phyloP scores from a whole-genome alignment of 345 rosid species.

The Aegle marmelos region DNA sequence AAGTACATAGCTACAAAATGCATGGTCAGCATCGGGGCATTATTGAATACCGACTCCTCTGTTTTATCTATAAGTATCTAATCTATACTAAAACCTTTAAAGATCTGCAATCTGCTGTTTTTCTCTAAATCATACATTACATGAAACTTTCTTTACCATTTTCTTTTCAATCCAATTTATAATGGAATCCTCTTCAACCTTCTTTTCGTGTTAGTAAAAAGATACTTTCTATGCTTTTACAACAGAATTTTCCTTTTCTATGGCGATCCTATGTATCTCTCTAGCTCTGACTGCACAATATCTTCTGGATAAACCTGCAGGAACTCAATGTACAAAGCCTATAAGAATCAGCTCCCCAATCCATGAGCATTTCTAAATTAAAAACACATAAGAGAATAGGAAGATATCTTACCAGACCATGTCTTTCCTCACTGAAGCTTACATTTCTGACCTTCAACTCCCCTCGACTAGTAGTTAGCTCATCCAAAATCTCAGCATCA shows the following conservation, averaged over 20 bases:
- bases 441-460: conserved; percentile 58
- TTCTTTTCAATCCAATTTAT: neutral
- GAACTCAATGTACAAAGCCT: neutral
- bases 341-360: no score
- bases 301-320: conserved; percentile 28
- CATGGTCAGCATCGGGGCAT: neutral
- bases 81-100: no score
- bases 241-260: neutral
- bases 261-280: neutral
- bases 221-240: neutral
- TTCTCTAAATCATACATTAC: no score
- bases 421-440: conserved; percentile 50
- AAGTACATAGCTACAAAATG: neutral
- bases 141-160: neutral
- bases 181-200: neutral
- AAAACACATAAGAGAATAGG: neutral
- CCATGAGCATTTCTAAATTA: no score
- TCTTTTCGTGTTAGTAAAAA: no score
- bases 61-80: no score
- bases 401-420: conserved; percentile 25
- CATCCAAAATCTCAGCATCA: conserved; percentile 71
- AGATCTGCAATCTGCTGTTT: no score
- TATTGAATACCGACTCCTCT: no score
- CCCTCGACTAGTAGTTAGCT: conserved; percentile 78
- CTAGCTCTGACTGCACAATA: neutral